Conservation (phyloP, 495 filamentous ascomycete species). For the Podospora bellae-mahoneyi region DNA sequence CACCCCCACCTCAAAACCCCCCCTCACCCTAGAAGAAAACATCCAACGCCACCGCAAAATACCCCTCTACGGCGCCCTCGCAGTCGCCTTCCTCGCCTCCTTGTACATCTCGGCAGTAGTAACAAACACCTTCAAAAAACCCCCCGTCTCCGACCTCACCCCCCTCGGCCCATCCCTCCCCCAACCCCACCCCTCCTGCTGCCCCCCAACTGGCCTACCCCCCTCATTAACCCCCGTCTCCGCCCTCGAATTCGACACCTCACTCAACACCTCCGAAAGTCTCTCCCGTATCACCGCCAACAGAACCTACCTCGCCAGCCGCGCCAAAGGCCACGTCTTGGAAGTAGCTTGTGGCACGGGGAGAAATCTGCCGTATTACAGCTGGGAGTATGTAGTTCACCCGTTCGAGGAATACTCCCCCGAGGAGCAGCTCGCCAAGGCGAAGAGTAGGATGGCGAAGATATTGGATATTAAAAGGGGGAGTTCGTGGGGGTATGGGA, state of each 20-base stretch:
- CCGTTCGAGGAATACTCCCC: conserved; percentile 11
- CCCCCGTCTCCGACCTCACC: conserved; percentile 1
- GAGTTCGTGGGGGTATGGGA: not conserved
- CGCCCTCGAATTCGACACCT: conserved; percentile 31
- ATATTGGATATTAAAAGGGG: conserved; percentile 9
- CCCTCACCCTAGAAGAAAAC: not conserved
- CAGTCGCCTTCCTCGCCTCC: conserved; percentile 25
- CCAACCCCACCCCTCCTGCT: not conserved
- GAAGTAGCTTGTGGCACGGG: conserved; percentile 93
- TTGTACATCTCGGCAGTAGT: conserved; percentile 36
- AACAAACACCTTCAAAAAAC: conserved; percentile 24
- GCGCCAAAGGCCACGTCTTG: conserved; percentile 74
- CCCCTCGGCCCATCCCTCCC: not conserved
- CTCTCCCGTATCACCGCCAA: conserved; percentile 61
- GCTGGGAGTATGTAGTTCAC: conserved; percentile 39
- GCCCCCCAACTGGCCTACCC: conserved; percentile 19
- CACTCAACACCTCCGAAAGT: conserved; percentile 55
- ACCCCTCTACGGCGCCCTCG: conserved; percentile 16
- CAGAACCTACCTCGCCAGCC: conserved; percentile 56
- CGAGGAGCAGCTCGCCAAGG: not conserved
- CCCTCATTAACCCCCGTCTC: conserved; percentile 20
- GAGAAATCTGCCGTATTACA: conserved; percentile 75
- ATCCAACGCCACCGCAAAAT: not conserved
- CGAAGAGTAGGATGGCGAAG: not conserved
- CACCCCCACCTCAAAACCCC: not conserved